phyloP scores from a whole-genome alignment of 1,139 yeast genomes.

The Pichia norvegensis region DNA sequence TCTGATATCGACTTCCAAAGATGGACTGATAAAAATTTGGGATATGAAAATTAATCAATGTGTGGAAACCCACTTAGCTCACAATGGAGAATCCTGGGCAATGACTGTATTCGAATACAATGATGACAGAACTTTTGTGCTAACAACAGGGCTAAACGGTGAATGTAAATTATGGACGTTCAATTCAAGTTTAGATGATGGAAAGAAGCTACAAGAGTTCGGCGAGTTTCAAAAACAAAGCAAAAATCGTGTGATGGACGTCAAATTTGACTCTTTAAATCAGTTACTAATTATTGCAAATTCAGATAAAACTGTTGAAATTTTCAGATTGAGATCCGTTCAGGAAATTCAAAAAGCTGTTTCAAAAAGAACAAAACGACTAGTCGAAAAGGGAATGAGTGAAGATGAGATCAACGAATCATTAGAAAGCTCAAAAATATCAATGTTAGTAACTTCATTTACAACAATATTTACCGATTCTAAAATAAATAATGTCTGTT shows the following conservation, averaged over 20 bases:
- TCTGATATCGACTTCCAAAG: conserved; percentile 73
- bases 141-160: conserved; percentile 75
- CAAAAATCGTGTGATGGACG: conserved; percentile 60
- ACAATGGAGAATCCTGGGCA: conserved; percentile 89
- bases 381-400: conserved; percentile 59
- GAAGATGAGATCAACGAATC: conserved; percentile 55
- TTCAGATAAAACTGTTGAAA: conserved; percentile 72
- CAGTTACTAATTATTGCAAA: conserved; percentile 64
- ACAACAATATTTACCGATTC: conserved; percentile 51
- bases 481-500: conserved; percentile 50
- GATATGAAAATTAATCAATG: conserved; percentile 85
- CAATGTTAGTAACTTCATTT: conserved; percentile 56
- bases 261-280: conserved; percentile 44
- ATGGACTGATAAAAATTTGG: conserved; percentile 89
- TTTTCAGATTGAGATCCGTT: conserved; percentile 68
- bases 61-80: conserved; percentile 91
- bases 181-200: conserved; percentile 45
- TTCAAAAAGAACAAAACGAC: conserved; percentile 70
- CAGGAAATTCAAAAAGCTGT: conserved; percentile 77
- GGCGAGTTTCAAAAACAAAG: conserved; percentile 76
- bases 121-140: conserved; percentile 32
- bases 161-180: conserved; percentile 80
- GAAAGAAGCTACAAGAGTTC: conserved; percentile 37
- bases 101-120: conserved; percentile 38
- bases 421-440: conserved; percentile 47